Evolutionary conservation across 305 asterid genomes (phyloP).

Genomic region (Fraxinus ornus): DNA sequence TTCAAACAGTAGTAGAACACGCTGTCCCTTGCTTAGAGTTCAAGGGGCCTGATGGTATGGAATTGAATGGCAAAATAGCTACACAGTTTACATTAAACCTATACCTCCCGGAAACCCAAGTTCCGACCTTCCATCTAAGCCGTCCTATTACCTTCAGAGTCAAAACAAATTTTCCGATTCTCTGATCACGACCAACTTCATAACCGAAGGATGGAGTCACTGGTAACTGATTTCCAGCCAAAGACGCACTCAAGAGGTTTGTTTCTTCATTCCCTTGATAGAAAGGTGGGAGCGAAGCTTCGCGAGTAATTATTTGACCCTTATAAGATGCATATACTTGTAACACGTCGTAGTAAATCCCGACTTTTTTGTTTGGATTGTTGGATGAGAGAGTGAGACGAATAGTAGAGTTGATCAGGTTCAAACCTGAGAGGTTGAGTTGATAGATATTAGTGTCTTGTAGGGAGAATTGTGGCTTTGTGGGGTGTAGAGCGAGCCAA

Average conservation of each 20-base stretch:
- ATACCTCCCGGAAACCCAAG: conserved; percentile 52
- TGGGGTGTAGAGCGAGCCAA: conserved; percentile 75
- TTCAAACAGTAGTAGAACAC: conserved; percentile 52
- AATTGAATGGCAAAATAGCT: conserved; percentile 34
- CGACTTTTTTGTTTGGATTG: conserved; percentile 76
- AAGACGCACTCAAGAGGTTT: conserved; percentile 31
- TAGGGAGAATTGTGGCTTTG: conserved; percentile 69
- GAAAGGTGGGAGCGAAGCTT: conserved; percentile 60
- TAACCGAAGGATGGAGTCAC: conserved; percentile 70
- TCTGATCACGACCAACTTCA: conserved; percentile 60
- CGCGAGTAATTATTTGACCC: conserved; percentile 63
- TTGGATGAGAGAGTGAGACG: conserved; percentile 62
- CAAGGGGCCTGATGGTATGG: conserved; percentile 31
- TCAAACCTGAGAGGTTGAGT: conserved; percentile 60
- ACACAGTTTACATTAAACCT: conserved; percentile 43
- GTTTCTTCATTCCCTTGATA: conserved; percentile 48
- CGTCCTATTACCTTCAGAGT: conserved; percentile 35
- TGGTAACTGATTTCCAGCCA: conserved; percentile 41
- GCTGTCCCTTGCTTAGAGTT: conserved; percentile 37
- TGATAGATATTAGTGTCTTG: conserved; percentile 60
- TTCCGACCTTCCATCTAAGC: conserved; percentile 46
- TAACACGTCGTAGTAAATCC: conserved; percentile 74
- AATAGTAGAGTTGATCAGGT: conserved; percentile 75
- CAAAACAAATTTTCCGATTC: conserved; percentile 48
- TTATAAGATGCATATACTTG: conserved; percentile 69